Evolutionary conservation across 345 rosid species (phyloP).

Genomic region (Syzygium aqueum): DNA sequence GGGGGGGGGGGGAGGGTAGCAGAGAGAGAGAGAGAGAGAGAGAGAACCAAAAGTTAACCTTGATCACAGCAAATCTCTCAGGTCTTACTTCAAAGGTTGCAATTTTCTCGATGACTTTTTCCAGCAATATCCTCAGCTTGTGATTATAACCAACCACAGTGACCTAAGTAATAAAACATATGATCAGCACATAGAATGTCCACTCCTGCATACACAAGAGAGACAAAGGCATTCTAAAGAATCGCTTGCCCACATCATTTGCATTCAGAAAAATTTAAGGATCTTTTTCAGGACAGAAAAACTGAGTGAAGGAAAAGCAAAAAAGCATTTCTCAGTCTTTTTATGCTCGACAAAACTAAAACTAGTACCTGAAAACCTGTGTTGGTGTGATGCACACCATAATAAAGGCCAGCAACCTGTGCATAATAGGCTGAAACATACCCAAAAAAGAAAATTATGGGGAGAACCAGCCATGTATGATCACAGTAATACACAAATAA

Average conservation of each 20-base stretch:
- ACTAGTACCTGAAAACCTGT: conserved; percentile 65
- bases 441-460: not conserved
- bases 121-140: conserved; percentile 74
- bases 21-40: not conserved
- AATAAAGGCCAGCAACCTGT: conserved; percentile 80
- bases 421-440: conserved; percentile 80
- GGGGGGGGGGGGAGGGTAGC: not conserved
- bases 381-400: conserved; percentile 35
- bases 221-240: not conserved
- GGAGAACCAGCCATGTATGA: not conserved
- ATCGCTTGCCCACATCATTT: not conserved
- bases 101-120: conserved; percentile 55
- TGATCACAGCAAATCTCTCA: conserved; percentile 77
- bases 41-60: conserved; percentile 32
- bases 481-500: not conserved
- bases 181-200: not conserved
- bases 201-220: not conserved
- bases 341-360: not conserved
- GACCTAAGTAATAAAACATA: conserved; percentile 33
- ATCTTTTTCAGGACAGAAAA: not conserved
- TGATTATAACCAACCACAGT: conserved; percentile 80
- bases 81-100: conserved; percentile 69
- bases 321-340: not conserved
- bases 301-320: not conserved
- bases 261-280: not conserved